Evolutionary conservation across 2,329 filamentous ascomycete genomes (phyloP).

Genomic region (Furcasterigmium furcatum): DNA sequence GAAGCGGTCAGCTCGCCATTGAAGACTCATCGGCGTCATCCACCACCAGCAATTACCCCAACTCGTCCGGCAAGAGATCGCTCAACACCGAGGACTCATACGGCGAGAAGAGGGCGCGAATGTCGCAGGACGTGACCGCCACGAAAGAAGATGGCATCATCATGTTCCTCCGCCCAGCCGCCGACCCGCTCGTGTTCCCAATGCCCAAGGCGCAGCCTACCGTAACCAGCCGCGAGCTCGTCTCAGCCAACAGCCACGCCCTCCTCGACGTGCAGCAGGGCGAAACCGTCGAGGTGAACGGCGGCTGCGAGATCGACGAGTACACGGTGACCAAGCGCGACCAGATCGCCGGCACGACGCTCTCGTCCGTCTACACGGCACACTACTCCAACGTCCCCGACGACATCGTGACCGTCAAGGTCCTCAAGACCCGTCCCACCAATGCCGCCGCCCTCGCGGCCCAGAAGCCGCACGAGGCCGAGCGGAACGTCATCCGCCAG

Average conservation of each 20-base stretch:
- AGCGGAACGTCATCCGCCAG: constrained; percentile 55
- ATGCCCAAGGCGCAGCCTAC: constrained; percentile 35
- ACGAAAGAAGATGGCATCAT: constrained; percentile 47
- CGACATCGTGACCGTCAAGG: constrained; percentile 56
- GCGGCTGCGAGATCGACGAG: constrained; percentile 46
- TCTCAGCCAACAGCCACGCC: constrained; percentile 41
- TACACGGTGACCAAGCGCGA: constrained; percentile 54
- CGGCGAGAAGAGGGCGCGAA: constrained; percentile 38
- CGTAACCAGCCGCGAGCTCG: constrained; percentile 30
- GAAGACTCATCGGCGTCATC: constrained; percentile 13
- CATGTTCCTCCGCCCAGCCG: constrained; percentile 48
- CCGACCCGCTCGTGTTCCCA: constrained; percentile 49
- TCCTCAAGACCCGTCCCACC: constrained; percentile 50
- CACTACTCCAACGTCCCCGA: constrained; percentile 49
- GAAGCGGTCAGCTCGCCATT: constrained; percentile 13
- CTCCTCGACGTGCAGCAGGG: constrained; percentile 47
- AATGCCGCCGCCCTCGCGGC: constrained; percentile 21
- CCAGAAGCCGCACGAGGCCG: constrained; percentile 44
- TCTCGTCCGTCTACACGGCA: constrained; percentile 55
- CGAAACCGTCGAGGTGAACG: constrained; percentile 45
- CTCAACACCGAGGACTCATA: constrained; percentile 41
- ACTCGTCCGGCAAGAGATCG: constrained; percentile 49
- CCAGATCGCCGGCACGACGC: constrained; percentile 51
- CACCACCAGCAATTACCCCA: constrained; percentile 28
- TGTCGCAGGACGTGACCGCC: constrained; percentile 24